These are phyloP conservation scores for Daldinia grandis DNA, from an alignment of 495 filamentous ascomycete genomes.

Conservation along the genomic window DNA sequence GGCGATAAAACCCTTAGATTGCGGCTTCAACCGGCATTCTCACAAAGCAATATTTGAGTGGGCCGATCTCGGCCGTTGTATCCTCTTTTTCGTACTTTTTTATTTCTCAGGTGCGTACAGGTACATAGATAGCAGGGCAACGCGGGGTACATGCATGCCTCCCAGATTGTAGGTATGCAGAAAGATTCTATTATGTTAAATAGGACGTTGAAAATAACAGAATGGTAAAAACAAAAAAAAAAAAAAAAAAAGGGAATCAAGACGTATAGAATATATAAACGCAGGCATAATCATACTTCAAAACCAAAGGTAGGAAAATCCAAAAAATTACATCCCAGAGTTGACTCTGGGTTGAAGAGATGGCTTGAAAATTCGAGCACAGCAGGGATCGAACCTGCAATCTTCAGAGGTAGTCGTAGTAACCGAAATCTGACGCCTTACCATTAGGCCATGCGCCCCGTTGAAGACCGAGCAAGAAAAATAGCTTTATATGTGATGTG, in stretches of 20 bases:
- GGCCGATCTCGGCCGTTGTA: conserved; percentile 40
- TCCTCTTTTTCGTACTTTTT: not conserved
- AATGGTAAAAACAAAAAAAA: no score
- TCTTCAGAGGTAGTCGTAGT: conserved; percentile 29
- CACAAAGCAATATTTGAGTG: conserved; percentile 28
- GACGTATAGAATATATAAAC: no score
- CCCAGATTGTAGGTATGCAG: no score
- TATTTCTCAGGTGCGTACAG: not conserved
- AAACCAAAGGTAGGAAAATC: not conserved
- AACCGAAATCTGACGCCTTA: conserved; percentile 44
- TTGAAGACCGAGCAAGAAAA: not conserved
- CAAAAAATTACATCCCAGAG: not conserved
- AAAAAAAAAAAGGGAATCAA: no score
- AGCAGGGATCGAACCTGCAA: conserved; percentile 44
- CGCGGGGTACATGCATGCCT: not conserved
- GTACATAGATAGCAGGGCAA: not conserved
- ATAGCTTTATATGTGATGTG: not conserved
- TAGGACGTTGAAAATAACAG: no score
- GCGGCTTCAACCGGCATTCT: not conserved
- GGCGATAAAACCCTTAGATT: not conserved
- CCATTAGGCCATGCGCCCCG: conserved; percentile 43
- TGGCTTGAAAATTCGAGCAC: conserved; percentile 29
- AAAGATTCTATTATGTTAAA: no score
- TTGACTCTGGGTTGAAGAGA: not conserved
- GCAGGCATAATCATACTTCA: no score